A percentile compares a stretch with the other conserved stretches of the same genome.
Conservation (phyloP, 768 basidiomycete species). For the Phylloporus arenicola region DNA sequence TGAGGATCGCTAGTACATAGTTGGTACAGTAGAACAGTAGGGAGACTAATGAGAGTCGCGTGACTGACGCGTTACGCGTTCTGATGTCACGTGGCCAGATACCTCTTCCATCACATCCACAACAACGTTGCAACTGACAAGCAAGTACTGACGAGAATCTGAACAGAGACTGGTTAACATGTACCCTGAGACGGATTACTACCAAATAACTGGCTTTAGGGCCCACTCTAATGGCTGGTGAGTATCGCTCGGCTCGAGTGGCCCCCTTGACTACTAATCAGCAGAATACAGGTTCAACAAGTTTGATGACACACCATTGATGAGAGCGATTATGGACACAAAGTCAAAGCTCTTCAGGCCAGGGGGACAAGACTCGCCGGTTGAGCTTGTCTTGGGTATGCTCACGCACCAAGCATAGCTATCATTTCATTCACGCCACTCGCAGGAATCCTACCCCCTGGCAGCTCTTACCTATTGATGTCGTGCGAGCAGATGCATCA, state of each 20-base stretch:
- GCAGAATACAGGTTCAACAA: constrained; percentile 21
- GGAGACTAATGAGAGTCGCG: not conserved
- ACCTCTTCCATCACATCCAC: not conserved
- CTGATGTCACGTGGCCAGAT: not conserved
- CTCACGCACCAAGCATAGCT: not conserved
- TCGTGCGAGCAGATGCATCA: constrained; percentile 28
- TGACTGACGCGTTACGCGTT: not conserved
- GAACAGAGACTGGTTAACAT: not conserved
- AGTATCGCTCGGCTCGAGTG: not conserved
- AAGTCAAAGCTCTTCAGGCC: constrained; percentile 30
- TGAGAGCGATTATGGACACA: constrained; percentile 23
- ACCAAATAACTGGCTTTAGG: constrained; percentile 24
- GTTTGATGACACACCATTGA: constrained; percentile 34
- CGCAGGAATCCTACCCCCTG: constrained; percentile 40
- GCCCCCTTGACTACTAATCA: not conserved
- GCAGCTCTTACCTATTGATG: constrained; percentile 44
- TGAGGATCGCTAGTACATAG: not conserved
- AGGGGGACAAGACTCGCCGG: constrained; percentile 17
- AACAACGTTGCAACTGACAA: not conserved
- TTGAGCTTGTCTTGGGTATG: constrained; percentile 44
- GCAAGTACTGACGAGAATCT: not conserved
- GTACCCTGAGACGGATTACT: constrained; percentile 16
- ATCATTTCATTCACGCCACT: not conserved
- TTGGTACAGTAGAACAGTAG: no score
- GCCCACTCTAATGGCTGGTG: constrained; percentile 29